A percentile compares a stretch with the other conserved stretches of the same genome.
phyloP scores from a whole-genome alignment of 108 stramenopile genomes.

The Cyclotella cryptica region DNA sequence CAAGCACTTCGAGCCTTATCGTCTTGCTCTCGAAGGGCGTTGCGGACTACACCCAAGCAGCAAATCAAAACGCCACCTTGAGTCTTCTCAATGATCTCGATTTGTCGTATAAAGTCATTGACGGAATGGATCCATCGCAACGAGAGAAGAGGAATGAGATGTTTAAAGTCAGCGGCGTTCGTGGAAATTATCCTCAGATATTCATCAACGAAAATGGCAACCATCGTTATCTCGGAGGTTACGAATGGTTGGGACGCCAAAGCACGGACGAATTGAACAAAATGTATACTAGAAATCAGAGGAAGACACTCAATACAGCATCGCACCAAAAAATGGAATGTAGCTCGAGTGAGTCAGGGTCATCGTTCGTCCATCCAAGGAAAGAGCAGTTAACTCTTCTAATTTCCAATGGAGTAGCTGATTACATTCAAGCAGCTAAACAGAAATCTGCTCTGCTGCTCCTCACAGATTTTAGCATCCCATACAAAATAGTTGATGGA shows the following conservation, averaged over 20 bases:
- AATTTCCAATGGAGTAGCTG: constrained; percentile 28
- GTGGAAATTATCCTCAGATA: no score
- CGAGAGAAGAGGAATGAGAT: constrained; percentile 4
- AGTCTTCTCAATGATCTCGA: constrained; percentile 16
- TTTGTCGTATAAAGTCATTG: constrained; percentile 47
- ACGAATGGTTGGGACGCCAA: no score
- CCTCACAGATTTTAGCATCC: constrained; percentile 22
- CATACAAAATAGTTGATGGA: constrained; percentile 60
- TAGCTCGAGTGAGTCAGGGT: no score
- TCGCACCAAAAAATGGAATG: not conserved
- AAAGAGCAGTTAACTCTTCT: not conserved
- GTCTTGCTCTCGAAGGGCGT: constrained; percentile 21
- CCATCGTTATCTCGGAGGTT: not conserved
- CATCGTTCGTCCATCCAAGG: not conserved
- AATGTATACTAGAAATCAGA: not conserved
- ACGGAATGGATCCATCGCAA: constrained; percentile 58
- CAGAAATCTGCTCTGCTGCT: constrained; percentile 21
- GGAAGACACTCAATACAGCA: not conserved
- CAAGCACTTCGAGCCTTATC: not conserved
- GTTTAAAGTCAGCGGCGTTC: no score
- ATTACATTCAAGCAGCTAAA: constrained; percentile 24
- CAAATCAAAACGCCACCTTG: constrained; percentile 25
- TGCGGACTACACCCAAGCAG: constrained; percentile 10
- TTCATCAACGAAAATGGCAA: constrained; percentile 12
- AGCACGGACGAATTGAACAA: no score